Conservation (phyloP, 371 early-diverging fungal species). For the Syncephalastrum monosporum region DNA sequence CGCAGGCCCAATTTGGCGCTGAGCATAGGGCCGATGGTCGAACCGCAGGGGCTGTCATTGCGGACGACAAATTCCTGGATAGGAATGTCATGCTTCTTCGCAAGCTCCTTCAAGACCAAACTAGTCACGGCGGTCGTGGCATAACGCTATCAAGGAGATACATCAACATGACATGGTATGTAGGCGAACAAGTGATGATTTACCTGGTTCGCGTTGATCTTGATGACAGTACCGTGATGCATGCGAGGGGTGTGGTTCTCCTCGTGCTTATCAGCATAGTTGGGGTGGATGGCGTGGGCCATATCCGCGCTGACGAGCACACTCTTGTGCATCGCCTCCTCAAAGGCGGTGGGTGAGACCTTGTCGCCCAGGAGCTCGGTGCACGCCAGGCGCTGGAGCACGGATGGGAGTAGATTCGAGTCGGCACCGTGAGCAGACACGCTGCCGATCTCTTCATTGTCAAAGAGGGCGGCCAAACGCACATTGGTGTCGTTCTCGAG, state of each 20-base stretch:
- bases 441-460: slow-evolving; percentile 98
- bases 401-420: slow-evolving; percentile 80
- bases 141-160: slow-evolving; percentile 57
- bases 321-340: slow-evolving; percentile 83
- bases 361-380: slow-evolving; percentile 30
- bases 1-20: slow-evolving; percentile 93
- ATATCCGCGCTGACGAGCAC: slow-evolving; percentile 91
- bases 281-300: slow-evolving; percentile 95
- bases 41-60: slow-evolving; percentile 75
- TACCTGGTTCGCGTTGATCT: slow-evolving; percentile 92
- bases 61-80: slow-evolving; percentile 95
- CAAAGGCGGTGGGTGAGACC: slow-evolving; percentile 63
- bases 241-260: slow-evolving; percentile 89
- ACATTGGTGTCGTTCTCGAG: slow-evolving; percentile 74
- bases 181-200: not conserved
- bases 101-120: slow-evolving; percentile 78
- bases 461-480: slow-evolving; percentile 89
- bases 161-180: not conserved
- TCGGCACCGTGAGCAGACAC: slow-evolving; percentile 94
- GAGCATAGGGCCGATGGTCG: slow-evolving; percentile 96
- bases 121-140: slow-evolving; percentile 93
- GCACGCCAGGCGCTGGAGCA: slow-evolving; percentile 62
- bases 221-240: slow-evolving; percentile 95
- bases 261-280: slow-evolving; percentile 87
- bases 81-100: slow-evolving; percentile 73